Evolutionary conservation across 2,329 filamentous ascomycete species (phyloP).

Genomic region (Blastomyces silverae): DNA sequence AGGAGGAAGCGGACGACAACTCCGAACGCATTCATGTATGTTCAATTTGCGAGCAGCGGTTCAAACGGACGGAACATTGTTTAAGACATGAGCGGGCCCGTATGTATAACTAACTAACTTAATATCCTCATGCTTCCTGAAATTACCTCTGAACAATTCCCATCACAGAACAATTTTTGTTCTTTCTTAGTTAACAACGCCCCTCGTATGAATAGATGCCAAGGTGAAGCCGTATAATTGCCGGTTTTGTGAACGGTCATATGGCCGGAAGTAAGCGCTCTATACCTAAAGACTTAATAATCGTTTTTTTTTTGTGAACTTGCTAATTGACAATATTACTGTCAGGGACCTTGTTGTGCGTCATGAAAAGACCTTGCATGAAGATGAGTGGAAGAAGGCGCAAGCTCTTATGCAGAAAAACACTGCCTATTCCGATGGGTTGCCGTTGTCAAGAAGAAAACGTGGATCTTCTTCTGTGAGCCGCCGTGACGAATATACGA

Average conservation of each 20-base stretch:
- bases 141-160: not conserved
- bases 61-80: slow-evolving; percentile 34
- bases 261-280: slow-evolving; percentile 30
- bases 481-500: not conserved
- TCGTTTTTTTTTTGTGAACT: not conserved
- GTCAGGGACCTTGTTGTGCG: slow-evolving; percentile 33
- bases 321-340: slow-evolving; percentile 11
- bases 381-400: slow-evolving; percentile 25
- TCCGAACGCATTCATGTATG: slow-evolving; percentile 19
- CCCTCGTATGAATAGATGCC: slow-evolving; percentile 23
- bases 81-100: slow-evolving; percentile 32
- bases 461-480: not conserved
- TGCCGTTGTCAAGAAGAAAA: not conserved
- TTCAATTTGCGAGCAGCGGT: slow-evolving; percentile 28
- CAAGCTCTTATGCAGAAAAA: slow-evolving; percentile 1
- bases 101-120: slow-evolving; percentile 17
- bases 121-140: not conserved
- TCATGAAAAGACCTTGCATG: slow-evolving; percentile 32
- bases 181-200: not conserved
- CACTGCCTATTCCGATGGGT: not conserved
- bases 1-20: not conserved
- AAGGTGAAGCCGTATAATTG: slow-evolving; percentile 32
- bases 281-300: not conserved
- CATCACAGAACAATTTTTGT: too few relatives aligned
- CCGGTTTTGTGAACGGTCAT: slow-evolving; percentile 30